Evolutionary conservation across 192 early-diverging fungal genomes (phyloP).

Genomic region (Coemansia sp.): DNA sequence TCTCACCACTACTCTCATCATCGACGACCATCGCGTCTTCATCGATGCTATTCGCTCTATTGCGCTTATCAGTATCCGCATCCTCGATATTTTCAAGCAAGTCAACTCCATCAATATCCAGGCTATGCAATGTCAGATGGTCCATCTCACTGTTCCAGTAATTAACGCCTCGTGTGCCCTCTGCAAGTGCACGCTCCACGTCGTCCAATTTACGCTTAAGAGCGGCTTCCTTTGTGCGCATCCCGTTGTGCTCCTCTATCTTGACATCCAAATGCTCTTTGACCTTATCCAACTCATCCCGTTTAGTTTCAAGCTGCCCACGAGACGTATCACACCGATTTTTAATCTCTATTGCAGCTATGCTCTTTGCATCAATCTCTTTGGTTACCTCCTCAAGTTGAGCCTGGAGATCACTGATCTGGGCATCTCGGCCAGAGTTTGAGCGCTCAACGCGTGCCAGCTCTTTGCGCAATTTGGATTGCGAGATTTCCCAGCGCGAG

Average conservation of each 20-base stretch:
- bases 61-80: conserved; percentile 2
- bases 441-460: conserved; percentile 66
- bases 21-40: conserved; percentile 47
- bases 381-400: conserved; percentile 65
- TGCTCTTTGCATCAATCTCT: conserved; percentile 60
- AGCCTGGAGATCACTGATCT: conserved; percentile 64
- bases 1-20: conserved; percentile 26
- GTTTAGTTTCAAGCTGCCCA: conserved; percentile 62
- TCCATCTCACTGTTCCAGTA: conserved; percentile 62
- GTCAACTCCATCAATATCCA: conserved; percentile 17
- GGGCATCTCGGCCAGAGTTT: conserved; percentile 64
- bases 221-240: conserved; percentile 68
- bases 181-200: conserved; percentile 58
- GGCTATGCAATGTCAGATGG: conserved; percentile 59
- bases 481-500: conserved; percentile 72
- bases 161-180: conserved; percentile 51
- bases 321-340: conserved; percentile 46
- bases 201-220: conserved; percentile 71
- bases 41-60: conserved; percentile 30
- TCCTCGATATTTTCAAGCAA: conserved; percentile 1
- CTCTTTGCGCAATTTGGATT: conserved; percentile 75
- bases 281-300: conserved; percentile 63
- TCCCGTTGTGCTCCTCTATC: conserved; percentile 62
- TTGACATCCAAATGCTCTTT: conserved; percentile 71
- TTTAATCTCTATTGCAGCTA: conserved; percentile 54